These are phyloP conservation scores for Brassica juncea DNA, from an alignment of 345 rosid species.

Conservation along the genomic window DNA sequence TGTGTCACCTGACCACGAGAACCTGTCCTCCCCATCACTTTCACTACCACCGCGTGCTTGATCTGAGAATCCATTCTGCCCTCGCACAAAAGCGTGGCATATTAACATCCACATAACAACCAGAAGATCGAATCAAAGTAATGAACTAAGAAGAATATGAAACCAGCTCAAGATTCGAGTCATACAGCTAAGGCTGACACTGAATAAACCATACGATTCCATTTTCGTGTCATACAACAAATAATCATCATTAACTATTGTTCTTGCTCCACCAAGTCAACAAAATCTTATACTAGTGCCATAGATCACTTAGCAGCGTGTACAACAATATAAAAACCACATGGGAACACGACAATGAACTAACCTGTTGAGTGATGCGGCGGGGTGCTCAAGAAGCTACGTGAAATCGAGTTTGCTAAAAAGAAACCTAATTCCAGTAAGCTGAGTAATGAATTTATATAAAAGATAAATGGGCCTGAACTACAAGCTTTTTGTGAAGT, in stretches of 20 bases:
- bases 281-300: background rate
- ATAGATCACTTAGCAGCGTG: background rate
- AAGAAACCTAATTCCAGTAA: background rate
- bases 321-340: background rate
- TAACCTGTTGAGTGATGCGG: conserved; percentile 35
- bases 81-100: background rate
- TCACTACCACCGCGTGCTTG: conserved; percentile 80
- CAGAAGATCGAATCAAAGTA: background rate
- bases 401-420: background rate
- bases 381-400: conserved; percentile 14
- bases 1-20: conserved; percentile 48
- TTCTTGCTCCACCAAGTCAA: background rate
- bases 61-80: conserved; percentile 72
- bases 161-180: background rate
- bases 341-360: background rate
- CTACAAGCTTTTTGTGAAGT: background rate
- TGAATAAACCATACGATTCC: background rate
- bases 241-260: background rate
- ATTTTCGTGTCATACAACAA: background rate
- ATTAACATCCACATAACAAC: background rate
- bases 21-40: conserved; percentile 62
- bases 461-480: background rate
- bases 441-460: background rate
- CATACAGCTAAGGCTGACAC: background rate
- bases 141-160: background rate